These are phyloP conservation scores for Bombardia bombarda DNA, from an alignment of 495 filamentous ascomycete genomes.

Conservation along the genomic window DNA sequence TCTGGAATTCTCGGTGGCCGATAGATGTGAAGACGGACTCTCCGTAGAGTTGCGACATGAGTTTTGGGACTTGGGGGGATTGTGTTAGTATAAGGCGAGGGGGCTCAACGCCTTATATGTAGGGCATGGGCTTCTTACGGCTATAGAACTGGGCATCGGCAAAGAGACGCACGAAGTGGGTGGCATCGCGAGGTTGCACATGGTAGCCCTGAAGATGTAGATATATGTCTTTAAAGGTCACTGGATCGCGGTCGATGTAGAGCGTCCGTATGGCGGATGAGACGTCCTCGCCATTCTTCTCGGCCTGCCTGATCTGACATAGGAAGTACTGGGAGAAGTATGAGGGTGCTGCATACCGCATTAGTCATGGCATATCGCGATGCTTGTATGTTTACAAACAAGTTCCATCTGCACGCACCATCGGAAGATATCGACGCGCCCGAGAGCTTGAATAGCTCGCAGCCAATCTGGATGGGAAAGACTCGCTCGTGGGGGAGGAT, in stretches of 20 bases:
- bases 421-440: slow-evolving; percentile 94
- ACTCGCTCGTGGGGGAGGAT: slow-evolving; percentile 60
- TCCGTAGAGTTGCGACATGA: slow-evolving; percentile 91
- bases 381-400: neutral
- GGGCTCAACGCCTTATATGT: too few species aligned
- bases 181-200: slow-evolving; percentile 70
- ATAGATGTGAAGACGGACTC: slow-evolving; percentile 88
- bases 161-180: slow-evolving; percentile 85
- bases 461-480: slow-evolving; percentile 91
- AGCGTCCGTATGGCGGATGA: slow-evolving; percentile 52
- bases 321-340: slow-evolving; percentile 96
- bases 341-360: slow-evolving; percentile 65
- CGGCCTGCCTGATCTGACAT: slow-evolving; percentile 61
- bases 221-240: slow-evolving; percentile 81
- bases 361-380: neutral
- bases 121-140: slow-evolving; percentile 48
- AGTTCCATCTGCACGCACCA: slow-evolving; percentile 62
- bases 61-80: slow-evolving; percentile 57
- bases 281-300: slow-evolving; percentile 48
- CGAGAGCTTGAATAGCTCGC: slow-evolving; percentile 82
- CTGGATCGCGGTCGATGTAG: slow-evolving; percentile 92
- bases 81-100: too few species aligned
- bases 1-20: slow-evolving; percentile 76
- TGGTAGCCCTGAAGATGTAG: slow-evolving; percentile 93
- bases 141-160: slow-evolving; percentile 95